Conservation (phyloP, 257 asterid genomes). For the Verbascum thapsus region DNA sequence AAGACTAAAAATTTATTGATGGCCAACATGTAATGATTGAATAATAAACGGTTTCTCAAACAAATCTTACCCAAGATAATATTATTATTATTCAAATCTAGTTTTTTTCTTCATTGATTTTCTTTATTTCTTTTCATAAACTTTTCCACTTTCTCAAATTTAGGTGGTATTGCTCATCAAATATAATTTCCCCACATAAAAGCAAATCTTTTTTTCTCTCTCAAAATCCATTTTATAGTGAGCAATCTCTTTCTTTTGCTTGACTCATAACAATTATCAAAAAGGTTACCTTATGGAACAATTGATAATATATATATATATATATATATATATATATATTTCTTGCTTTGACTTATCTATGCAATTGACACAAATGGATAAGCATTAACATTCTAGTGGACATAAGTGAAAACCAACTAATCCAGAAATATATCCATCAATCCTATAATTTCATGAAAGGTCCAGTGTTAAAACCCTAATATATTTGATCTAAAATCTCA, state of each 20-base stretch:
- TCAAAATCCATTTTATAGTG: conserved; percentile 44
- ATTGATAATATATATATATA: no score
- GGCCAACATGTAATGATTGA: conserved; percentile 4
- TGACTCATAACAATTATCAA: conserved; percentile 31
- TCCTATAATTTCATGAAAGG: not conserved
- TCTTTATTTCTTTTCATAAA: not conserved
- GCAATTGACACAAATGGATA: conserved; percentile 39
- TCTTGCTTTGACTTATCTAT: conserved; percentile 22
- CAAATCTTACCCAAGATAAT: not conserved
- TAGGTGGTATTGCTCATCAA: not conserved
- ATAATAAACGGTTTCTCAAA: not conserved
- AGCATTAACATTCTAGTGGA: conserved; percentile 43
- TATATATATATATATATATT: no score
- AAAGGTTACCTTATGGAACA: conserved; percentile 35
- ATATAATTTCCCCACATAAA: conserved; percentile 23
- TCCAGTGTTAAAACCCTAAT: no score
- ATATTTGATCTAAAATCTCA: no score
- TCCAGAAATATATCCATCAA: not conserved
- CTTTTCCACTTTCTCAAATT: conserved; percentile 17
- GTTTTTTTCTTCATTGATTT: not conserved
- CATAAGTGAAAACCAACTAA: conserved; percentile 42
- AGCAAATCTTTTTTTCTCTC: conserved; percentile 36
- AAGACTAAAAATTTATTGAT: not conserved
- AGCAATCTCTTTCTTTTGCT: conserved; percentile 44
- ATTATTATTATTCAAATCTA: not conserved